Base-by-base conservation (phyloP, 1,284 basidiomycete genomes). In the Schizophyllum amplum region DNA sequence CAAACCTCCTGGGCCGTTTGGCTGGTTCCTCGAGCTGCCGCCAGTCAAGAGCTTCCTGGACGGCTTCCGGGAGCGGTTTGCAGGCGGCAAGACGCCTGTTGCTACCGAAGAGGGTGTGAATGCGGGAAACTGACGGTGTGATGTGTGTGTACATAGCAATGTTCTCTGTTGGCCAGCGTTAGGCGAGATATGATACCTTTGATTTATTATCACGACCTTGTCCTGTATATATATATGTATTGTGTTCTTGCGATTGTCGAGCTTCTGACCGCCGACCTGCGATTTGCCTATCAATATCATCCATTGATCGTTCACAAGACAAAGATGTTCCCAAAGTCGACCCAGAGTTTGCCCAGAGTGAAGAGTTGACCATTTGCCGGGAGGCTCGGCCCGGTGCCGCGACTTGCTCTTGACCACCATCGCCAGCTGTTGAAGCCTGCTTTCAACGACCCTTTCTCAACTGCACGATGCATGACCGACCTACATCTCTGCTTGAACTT, bases 1-100 rank as follows among this genome's bases (percentile, higher is more conserved):
- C 54, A 77, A 80, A 24, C 65, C 72, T 9, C 76, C 79, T 7
- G 71, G 72, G 48, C 62, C 75, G 48, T 63, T 82, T 56, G 78
- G 77, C 48, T 84, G 81, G 84, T 73, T 87, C 60, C 20, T 50
- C 15, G 24, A 42, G 33, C 68, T 81, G 62, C 69, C 78, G 48
- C 85, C 84, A 2, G 73, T 87, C 68, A 77, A 78, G 66, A 79
- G 78, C 20, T 86, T 87, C 67, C 71, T 83, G 56, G 74, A 76
- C 61, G 85, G 84, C 13, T 86, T 87, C 71, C 78, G 77, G 63
- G 81, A 83, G 33, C 33, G 33, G 33, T 42, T 42, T 9, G 33
- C 13, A 17, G 33, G 33, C 17, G 33, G 33, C 13, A 42, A 42
- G 33, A 42, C 33, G 33, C 33, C 33, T 42, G 33, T 17, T 42